Base-by-base conservation (phyloP, 768 basidiomycete genomes). In the Suillus sp. region DNA sequence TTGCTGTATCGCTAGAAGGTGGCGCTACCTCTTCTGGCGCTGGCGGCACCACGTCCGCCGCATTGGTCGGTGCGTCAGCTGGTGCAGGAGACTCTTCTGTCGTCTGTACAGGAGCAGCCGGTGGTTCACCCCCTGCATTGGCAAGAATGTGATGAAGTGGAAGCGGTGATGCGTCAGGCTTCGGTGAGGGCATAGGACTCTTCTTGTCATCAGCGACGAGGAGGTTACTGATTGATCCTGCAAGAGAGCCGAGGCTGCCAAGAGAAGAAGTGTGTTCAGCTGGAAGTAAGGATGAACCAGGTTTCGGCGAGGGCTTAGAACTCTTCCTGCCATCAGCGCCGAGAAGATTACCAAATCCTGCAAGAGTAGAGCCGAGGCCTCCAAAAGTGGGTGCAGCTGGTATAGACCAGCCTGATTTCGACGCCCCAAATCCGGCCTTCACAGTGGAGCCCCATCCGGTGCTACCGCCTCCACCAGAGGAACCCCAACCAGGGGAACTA, bases 281-380 rank as follows among this genome's bases (percentile, higher is more conserved):
- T 20, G 25, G 56, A 40, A 38, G 56, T 13, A 10, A 18, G 25
- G 25, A 20, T 40, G 11, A 20, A 5, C 18, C 38, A 27, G 56
- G 56, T 27, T 11, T 38, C 18, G 56, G 56, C 18, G 56, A 57
- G 18, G 55, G 8, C 37, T 8, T 25, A 22, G 35, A 16, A 25
- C 55, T 56, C 22, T 20, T 57, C 37, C 16, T 37, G 38, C 42
- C 35, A 32, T 63, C 57, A 6, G 38, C 30, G 8, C 53, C 59
- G 53, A 71, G 64, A 25, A 73, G 0, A 13, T 61, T 62, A 22
- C 42, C 25, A 22, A 61, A 62, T 13, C 56, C 56, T 25, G 37
- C 32, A 6, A 57, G 18, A 27, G 9, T 40, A 20, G 56, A 57
- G 38, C 56, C 37, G 18, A 57, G 18, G 37, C 56, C 55, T 22